A percentile compares a stretch with the other conserved stretches of the same genome.
These are phyloP conservation scores for Balakata baccata DNA, from an alignment of 345 rosid species.

Conservation along the genomic window DNA sequence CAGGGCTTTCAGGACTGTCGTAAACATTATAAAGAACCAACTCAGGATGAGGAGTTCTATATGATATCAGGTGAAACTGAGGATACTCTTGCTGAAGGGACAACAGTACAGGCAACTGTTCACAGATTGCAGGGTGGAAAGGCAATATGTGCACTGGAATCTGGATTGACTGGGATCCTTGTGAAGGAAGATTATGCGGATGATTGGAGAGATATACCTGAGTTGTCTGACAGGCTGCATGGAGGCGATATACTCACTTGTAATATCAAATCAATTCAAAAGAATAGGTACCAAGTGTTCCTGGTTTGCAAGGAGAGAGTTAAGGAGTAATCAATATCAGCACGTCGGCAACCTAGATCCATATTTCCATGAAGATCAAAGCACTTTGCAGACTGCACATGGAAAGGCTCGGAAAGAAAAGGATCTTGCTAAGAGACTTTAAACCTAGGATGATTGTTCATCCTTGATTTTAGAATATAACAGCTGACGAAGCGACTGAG, in stretches of 20 bases:
- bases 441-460: constrained; percentile 95
- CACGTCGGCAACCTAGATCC: constrained; percentile 49
- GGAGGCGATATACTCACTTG: constrained; percentile 91
- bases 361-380: constrained; percentile 76
- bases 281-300: constrained; percentile 81
- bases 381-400: constrained; percentile 61
- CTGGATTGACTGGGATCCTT: constrained; percentile 91
- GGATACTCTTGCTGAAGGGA: constrained; percentile 86
- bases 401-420: constrained; percentile 90
- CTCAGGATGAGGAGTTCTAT: constrained; percentile 82
- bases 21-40: constrained; percentile 70
- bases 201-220: constrained; percentile 86
- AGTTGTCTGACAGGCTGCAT: constrained; percentile 73
- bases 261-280: constrained; percentile 83
- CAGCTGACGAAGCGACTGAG: constrained; percentile 94
- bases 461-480: constrained; percentile 95
- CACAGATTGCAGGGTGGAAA: constrained; percentile 72
- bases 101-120: constrained; percentile 83
- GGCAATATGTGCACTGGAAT: constrained; percentile 89
- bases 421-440: constrained; percentile 84
- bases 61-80: constrained; percentile 97
- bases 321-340: constrained; percentile 65
- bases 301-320: constrained; percentile 78
- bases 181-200: constrained; percentile 84
- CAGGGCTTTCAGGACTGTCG: constrained; percentile 96